Conservation (phyloP, 78 protist species). For the Speleostelium caveatum region DNA sequence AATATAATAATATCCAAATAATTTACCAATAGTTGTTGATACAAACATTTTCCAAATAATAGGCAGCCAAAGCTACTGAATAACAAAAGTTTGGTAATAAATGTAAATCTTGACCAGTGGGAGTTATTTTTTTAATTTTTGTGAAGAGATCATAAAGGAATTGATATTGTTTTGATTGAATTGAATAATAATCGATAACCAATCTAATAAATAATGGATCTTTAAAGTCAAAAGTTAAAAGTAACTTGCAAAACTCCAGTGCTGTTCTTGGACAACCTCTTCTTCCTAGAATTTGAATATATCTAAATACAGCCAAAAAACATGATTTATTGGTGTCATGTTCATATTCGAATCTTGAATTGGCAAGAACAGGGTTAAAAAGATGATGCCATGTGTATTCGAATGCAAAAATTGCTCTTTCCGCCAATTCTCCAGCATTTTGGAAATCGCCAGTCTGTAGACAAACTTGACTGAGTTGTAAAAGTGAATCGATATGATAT, state of each 20-base stretch:
- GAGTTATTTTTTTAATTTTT: conserved; percentile 9
- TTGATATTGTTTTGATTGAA: conserved; percentile 62
- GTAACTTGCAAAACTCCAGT: conserved; percentile 69
- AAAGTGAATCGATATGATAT: conserved; percentile 72
- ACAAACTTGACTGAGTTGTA: conserved; percentile 73
- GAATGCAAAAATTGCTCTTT: conserved; percentile 78
- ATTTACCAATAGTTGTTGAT: no score
- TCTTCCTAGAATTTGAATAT: conserved; percentile 77
- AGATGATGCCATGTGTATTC: conserved; percentile 56
- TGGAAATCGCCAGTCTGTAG: conserved; percentile 63
- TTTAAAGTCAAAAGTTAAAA: conserved; percentile 38
- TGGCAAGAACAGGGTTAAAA: conserved; percentile 51
- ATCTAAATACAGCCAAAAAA: conserved; percentile 72
- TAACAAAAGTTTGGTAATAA: conserved; percentile 78
- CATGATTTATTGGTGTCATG: conserved; percentile 54
- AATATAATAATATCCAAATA: no score
- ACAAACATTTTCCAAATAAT: conserved; percentile 3
- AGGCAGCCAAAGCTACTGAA: conserved; percentile 38
- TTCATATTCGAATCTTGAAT: conserved; percentile 66
- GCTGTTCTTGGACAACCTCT: conserved; percentile 76
- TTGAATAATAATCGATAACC: conserved; percentile 76
- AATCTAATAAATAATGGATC: conserved; percentile 77
- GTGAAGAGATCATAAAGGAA: conserved; percentile 19
- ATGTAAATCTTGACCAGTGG: conserved; percentile 7
- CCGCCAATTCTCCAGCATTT: conserved; percentile 74